These are phyloP conservation scores for Daedaleopsis sinensis DNA, from an alignment of 768 basidiomycete genomes.

Conservation along the genomic window DNA sequence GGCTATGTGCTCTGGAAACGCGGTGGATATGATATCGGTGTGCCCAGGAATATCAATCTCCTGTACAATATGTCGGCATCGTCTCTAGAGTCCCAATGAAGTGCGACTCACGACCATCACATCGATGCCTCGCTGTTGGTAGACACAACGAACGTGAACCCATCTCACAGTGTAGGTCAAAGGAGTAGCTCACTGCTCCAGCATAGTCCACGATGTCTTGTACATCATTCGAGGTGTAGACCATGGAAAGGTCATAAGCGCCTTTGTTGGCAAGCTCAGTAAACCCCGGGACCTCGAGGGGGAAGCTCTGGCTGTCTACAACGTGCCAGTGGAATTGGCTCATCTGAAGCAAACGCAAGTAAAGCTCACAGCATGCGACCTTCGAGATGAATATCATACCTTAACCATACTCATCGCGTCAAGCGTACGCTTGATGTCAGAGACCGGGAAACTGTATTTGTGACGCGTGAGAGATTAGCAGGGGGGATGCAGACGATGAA, in stretches of 20 bases:
- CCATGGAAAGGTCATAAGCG: conserved; percentile 38
- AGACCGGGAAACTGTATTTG: conserved; percentile 49
- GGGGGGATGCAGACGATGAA: background rate
- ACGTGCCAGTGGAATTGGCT: conserved; percentile 51
- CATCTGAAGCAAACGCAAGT: conserved; percentile 32
- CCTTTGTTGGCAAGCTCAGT: conserved; percentile 45
- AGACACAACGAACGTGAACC: background rate
- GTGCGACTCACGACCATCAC: conserved; percentile 36
- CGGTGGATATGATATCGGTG: conserved; percentile 40
- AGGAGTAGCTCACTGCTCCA: conserved; percentile 35
- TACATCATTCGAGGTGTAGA: conserved; percentile 41
- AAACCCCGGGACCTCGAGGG: conserved; percentile 40
- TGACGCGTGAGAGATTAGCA: background rate
- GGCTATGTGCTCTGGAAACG: conserved; percentile 48
- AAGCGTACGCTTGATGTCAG: conserved; percentile 67
- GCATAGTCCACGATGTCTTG: conserved; percentile 44
- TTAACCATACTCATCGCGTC: conserved; percentile 78
- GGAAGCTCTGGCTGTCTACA: conserved; percentile 52
- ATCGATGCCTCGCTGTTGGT: conserved; percentile 46
- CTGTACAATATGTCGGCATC: background rate
- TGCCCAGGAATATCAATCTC: conserved; percentile 55
- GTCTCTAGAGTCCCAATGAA: background rate
- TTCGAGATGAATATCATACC: conserved; percentile 1
- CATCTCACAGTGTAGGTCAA: background rate
- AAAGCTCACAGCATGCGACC: background rate